Evolutionary conservation across 1,284 basidiomycete genomes (phyloP).

Genomic region (Rhodotorula sp.): DNA sequence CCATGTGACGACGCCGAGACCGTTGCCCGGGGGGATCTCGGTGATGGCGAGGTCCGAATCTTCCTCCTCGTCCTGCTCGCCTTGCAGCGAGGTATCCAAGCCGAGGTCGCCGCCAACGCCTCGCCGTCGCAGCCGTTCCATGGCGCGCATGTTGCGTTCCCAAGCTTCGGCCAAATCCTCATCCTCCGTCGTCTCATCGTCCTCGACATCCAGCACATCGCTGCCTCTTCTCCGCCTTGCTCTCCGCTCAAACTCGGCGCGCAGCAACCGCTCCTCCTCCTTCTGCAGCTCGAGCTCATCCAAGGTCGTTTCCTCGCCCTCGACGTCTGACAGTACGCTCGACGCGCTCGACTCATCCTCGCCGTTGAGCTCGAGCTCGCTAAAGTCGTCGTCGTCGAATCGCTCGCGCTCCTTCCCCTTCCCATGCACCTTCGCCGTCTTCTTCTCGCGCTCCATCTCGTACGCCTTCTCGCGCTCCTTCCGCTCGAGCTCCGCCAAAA

Average conservation of each 20-base stretch:
- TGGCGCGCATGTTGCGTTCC: constrained; percentile 23
- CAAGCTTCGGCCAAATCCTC: constrained; percentile 18
- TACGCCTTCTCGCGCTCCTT: background rate
- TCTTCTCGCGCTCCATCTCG: background rate
- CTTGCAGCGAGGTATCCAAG: constrained; percentile 11
- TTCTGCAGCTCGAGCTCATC: constrained; percentile 21
- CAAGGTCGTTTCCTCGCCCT: background rate
- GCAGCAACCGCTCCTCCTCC: constrained; percentile 37
- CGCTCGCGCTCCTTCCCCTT: constrained; percentile 5
- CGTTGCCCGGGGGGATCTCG: constrained; percentile 35
- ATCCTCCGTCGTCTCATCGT: constrained; percentile 9
- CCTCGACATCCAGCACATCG: background rate
- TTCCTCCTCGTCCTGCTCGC: constrained; percentile 17
- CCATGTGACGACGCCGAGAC: constrained; percentile 38
- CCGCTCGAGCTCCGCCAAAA: background rate
- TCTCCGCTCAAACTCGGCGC: constrained; percentile 31
- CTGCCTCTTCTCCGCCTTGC: background rate
- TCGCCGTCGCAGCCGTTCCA: constrained; percentile 16
- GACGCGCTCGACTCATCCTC: constrained; percentile 6
- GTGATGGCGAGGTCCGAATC: constrained; percentile 32
- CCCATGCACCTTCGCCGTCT: background rate
- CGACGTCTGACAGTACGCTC: constrained; percentile 2
- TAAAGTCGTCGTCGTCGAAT: constrained; percentile 20
- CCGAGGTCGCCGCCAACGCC: background rate
- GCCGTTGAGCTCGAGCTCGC: constrained; percentile 19